Conservation (phyloP, 306 rosid genomes). For the Canavalia gladiata region DNA sequence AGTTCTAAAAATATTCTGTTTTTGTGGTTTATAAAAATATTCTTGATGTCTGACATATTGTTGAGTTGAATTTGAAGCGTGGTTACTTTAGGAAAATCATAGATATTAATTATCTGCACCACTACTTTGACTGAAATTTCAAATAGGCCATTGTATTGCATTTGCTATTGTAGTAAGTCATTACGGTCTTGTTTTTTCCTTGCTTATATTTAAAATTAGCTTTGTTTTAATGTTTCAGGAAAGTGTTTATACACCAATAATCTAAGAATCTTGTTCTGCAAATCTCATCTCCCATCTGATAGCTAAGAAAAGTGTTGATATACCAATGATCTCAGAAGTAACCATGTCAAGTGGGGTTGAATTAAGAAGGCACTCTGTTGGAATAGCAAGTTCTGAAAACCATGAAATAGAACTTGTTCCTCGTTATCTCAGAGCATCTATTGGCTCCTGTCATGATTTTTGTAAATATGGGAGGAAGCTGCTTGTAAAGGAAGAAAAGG, state of each 20-base stretch:
- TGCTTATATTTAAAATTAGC: slow-evolving; percentile 3
- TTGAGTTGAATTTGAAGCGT: slow-evolving; percentile 21
- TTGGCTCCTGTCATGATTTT: slow-evolving; percentile 88
- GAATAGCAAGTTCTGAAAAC: slow-evolving; percentile 51
- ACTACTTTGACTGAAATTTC: slow-evolving; percentile 4
- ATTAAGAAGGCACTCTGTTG: slow-evolving; percentile 70
- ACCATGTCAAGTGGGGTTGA: slow-evolving; percentile 44
- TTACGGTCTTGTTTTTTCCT: neutral
- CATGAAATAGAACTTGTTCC: slow-evolving; percentile 58
- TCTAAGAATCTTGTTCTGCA: slow-evolving; percentile 35
- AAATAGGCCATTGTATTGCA: slow-evolving; percentile 18
- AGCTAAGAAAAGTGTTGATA: slow-evolving; percentile 56
- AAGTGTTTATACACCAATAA: too few species aligned
- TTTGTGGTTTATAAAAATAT: slow-evolving; percentile 18
- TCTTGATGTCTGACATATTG: neutral
- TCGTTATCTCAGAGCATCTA: slow-evolving; percentile 79
- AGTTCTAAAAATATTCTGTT: slow-evolving; percentile 11
- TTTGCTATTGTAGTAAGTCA: slow-evolving; percentile 5
- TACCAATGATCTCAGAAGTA: slow-evolving; percentile 46
- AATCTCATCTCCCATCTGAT: slow-evolving; percentile 42
- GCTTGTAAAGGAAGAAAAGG: slow-evolving; percentile 55
- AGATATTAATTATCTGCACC: slow-evolving; percentile 13
- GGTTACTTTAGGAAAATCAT: neutral
- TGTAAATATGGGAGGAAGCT: slow-evolving; percentile 78
- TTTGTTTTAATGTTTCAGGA: slow-evolving; percentile 57